These are phyloP conservation scores for Achlya hypogyna DNA, from an alignment of 352 stramenopile genomes.

Conservation along the genomic window DNA sequence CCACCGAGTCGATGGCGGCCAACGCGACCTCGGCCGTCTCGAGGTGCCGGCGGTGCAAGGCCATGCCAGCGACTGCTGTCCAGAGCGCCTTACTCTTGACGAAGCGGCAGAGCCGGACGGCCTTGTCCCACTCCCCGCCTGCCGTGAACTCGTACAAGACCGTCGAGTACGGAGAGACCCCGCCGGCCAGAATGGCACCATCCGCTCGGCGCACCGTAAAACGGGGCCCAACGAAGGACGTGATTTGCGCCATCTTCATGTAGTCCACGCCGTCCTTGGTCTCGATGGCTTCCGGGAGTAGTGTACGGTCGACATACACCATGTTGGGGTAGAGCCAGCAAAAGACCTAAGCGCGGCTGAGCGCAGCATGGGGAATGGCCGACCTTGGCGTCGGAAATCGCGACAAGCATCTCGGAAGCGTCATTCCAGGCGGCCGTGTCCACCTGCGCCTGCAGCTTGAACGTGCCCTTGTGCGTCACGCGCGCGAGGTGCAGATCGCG, in stretches of 20 bases:
- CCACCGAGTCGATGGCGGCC: constrained; percentile 85
- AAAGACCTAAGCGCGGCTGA: no score
- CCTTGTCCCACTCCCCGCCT: constrained; percentile 83
- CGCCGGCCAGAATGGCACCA: constrained; percentile 73
- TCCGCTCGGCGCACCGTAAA: constrained; percentile 83
- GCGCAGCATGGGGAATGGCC: no score
- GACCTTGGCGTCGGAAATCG: constrained; percentile 75
- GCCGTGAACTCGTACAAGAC: constrained; percentile 85
- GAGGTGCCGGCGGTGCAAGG: constrained; percentile 78
- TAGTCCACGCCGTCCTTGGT: constrained; percentile 69
- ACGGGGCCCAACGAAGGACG: constrained; percentile 75
- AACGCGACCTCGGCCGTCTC: constrained; percentile 88
- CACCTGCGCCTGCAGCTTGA: constrained; percentile 87
- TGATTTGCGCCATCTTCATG: constrained; percentile 77
- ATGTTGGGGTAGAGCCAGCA: constrained; percentile 89
- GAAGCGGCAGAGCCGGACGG: constrained; percentile 85
- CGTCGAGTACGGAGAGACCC: constrained; percentile 66
- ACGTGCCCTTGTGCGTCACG: constrained; percentile 39
- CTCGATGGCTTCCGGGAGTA: constrained; percentile 74
- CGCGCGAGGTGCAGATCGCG: constrained; percentile 78
- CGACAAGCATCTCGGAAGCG: constrained; percentile 75
- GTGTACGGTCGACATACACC: constrained; percentile 86
- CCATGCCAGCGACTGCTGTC: constrained; percentile 87
- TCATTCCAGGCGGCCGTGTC: constrained; percentile 88
- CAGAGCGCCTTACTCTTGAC: constrained; percentile 85